These are phyloP conservation scores for Nannochloris sp. DNA, from an alignment of 139 green algal genomes.

Conservation along the genomic window DNA sequence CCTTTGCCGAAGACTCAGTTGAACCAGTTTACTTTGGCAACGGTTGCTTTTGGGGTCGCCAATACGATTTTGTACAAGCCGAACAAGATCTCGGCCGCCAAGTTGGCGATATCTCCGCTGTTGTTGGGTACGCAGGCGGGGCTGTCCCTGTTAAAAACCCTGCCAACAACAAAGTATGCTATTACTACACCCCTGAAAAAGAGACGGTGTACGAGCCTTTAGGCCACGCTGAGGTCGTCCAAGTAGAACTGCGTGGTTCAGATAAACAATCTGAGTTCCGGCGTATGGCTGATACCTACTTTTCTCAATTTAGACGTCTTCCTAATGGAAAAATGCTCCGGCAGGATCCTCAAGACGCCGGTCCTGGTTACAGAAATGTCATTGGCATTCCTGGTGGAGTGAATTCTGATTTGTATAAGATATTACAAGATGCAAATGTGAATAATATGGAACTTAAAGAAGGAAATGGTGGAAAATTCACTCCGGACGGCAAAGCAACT, in stretches of 20 bases:
- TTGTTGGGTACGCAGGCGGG: conserved; percentile 62
- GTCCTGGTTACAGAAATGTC: conserved; percentile 68
- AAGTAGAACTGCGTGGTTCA: conserved; percentile 35
- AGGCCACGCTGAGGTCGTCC: conserved; percentile 62
- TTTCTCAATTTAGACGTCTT: conserved; percentile 22
- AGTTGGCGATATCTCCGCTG: conserved; percentile 26
- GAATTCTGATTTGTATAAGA: conserved; percentile 46
- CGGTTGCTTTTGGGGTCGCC: conserved; percentile 56
- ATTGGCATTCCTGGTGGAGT: conserved; percentile 75
- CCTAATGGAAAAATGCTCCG: conserved; percentile 40
- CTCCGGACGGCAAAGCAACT: not conserved
- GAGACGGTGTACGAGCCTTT: conserved; percentile 65
- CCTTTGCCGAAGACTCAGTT: not conserved
- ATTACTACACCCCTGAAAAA: conserved; percentile 45
- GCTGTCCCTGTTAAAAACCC: not conserved
- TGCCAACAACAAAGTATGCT: conserved; percentile 58
- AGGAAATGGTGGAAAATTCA: conserved; percentile 42
- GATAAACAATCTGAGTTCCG: conserved; percentile 19
- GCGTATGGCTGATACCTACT: conserved; percentile 64
- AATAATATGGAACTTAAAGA: conserved; percentile 70
- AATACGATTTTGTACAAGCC: conserved; percentile 56
- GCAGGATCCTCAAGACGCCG: conserved; percentile 62
- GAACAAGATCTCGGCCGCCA: conserved; percentile 46
- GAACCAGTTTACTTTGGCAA: conserved; percentile 33
- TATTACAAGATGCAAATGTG: conserved; percentile 65